Conservation (phyloP, 2,329 filamentous ascomycete genomes). For the Nannizzia gypsea region DNA sequence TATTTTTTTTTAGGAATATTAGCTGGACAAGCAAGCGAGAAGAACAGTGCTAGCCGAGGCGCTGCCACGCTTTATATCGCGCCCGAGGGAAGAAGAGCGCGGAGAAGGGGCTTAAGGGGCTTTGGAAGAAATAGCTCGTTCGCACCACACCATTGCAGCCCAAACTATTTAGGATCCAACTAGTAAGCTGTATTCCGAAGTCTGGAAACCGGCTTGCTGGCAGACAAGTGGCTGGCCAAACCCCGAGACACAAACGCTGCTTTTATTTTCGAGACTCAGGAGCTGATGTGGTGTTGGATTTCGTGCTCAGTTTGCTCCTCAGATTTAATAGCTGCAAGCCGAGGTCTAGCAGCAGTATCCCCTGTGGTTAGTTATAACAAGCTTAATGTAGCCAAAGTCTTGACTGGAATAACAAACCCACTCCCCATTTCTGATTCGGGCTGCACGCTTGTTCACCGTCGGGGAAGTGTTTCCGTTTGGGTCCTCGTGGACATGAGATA, state of each 20-base stretch:
- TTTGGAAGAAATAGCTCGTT: not conserved
- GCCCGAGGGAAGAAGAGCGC: not conserved
- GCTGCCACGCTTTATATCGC: not conserved
- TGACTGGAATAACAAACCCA: not conserved
- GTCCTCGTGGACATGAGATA: not conserved
- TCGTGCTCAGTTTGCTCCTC: not conserved
- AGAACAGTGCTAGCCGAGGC: not conserved
- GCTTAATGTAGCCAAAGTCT: not conserved
- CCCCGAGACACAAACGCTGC: not conserved
- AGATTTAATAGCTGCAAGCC: not conserved
- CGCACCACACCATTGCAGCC: not conserved
- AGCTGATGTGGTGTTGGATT: not conserved
- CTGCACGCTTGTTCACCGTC: not conserved
- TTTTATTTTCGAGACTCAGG: not conserved
- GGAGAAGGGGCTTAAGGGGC: not conserved
- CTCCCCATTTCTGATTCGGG: not conserved
- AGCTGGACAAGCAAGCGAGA: not conserved
- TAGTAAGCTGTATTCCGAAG: not conserved
- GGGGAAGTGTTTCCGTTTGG: not conserved
- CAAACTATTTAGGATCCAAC: not conserved
- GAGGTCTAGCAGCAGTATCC: not conserved
- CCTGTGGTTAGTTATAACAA: not conserved
- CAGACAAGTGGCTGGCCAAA: not conserved
- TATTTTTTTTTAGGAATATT: constrained; percentile 1
- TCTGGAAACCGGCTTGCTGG: not conserved